A percentile compares a stretch with the other conserved stretches of the same genome.
phyloP scores from a whole-genome alignment of 2,329 filamentous ascomycete species.

The Xylaria sp. region DNA sequence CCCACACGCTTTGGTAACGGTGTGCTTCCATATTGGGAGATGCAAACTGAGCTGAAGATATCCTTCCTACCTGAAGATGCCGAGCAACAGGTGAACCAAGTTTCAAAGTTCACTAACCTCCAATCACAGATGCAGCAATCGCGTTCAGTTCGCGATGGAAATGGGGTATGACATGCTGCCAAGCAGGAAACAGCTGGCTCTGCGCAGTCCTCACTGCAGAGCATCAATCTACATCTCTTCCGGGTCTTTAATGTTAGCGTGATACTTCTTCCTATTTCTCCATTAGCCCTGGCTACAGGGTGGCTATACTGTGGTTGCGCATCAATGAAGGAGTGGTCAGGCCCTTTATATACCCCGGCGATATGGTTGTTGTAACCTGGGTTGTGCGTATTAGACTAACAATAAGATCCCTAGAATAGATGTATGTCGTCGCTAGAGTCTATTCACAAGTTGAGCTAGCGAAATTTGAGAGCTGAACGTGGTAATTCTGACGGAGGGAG shows the following conservation, averaged over 20 bases:
- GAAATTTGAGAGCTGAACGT: constrained; percentile 1
- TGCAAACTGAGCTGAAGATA: neutral
- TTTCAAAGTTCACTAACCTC: neutral
- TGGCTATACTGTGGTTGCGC: no score
- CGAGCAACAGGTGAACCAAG: neutral
- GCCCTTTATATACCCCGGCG: no score
- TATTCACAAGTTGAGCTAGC: neutral
- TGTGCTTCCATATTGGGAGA: neutral
- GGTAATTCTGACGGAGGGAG: neutral
- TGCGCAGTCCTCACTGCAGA: neutral
- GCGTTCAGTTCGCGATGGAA: constrained; percentile 6
- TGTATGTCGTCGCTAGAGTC: neutral
- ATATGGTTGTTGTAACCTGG: no score
- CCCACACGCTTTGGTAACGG: neutral
- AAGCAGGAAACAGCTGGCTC: neutral
- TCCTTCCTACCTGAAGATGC: neutral
- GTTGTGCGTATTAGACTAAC: no score
- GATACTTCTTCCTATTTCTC: no score
- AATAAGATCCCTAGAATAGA: no score
- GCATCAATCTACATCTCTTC: neutral
- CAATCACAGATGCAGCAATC: neutral
- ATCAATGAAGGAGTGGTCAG: no score
- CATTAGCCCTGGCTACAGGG: no score
- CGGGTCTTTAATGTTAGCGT: no score
- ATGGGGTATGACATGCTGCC: neutral